Conservation (phyloP, 192 early-diverging fungal genomes). For the Backusella luteola region DNA sequence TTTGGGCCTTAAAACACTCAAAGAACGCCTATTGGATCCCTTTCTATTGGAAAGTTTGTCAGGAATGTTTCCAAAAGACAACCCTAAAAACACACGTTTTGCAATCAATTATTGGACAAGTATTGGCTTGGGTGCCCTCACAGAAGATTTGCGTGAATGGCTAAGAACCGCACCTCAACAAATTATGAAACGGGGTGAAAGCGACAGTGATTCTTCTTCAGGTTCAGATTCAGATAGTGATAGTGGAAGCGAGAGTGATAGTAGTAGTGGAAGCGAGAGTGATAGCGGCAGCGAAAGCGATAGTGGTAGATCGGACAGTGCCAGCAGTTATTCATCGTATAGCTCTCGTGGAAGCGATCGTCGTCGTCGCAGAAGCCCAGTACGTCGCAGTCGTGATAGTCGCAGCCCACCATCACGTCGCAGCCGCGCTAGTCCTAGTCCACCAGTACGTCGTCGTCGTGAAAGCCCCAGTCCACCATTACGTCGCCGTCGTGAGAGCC, state of each 20-base stretch:
- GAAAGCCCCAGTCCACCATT: neutral
- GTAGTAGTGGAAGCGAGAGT: slow-evolving; percentile 30
- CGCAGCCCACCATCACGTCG: neutral
- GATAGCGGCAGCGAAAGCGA: slow-evolving; percentile 16
- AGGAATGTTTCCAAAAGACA: slow-evolving; percentile 90
- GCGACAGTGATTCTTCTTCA: slow-evolving; percentile 36
- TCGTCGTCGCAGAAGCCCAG: neutral
- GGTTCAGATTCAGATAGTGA: slow-evolving; percentile 39
- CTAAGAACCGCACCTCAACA: slow-evolving; percentile 58
- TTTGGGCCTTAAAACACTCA: slow-evolving; percentile 79
- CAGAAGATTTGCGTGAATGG: slow-evolving; percentile 87
- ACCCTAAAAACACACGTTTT: slow-evolving; percentile 85
- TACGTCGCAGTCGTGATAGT: neutral
- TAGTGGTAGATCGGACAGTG: slow-evolving; percentile 4
- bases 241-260: slow-evolving; percentile 31
- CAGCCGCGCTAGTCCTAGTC: neutral
- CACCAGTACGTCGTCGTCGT: neutral
- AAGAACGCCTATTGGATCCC: slow-evolving; percentile 69
- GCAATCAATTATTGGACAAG: slow-evolving; percentile 98
- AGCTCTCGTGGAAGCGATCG: neutral
- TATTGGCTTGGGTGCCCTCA: slow-evolving; percentile 89
- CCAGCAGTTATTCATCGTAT: neutral
- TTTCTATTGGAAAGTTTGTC: slow-evolving; percentile 68
- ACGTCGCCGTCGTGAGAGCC: neutral
- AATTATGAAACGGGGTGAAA: slow-evolving; percentile 54